These are phyloP conservation scores for Solioccasus polychromus DNA, from an alignment of 768 basidiomycete genomes.

Conservation along the genomic window DNA sequence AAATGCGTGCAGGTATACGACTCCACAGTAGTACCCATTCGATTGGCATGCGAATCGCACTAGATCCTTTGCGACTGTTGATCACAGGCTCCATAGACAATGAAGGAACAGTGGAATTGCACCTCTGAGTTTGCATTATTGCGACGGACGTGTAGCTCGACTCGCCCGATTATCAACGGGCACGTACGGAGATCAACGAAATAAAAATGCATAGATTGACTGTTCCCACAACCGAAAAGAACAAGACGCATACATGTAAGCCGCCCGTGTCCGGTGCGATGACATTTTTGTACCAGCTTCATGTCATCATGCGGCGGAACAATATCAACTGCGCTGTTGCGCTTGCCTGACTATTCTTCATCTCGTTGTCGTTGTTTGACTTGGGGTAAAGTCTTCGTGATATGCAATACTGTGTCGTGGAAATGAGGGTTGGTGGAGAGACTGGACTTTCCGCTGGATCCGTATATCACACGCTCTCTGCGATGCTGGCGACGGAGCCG, in stretches of 20 bases:
- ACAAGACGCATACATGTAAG: conserved; percentile 48
- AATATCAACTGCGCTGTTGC: conserved; percentile 72
- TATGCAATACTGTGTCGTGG: conserved; percentile 78
- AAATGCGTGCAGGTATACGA: too few relatives aligned
- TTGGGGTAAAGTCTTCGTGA: conserved; percentile 62
- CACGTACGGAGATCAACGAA: conserved; percentile 41
- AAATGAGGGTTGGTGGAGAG: conserved; percentile 75
- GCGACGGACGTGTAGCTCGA: conserved; percentile 82
- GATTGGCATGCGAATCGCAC: too few relatives aligned
- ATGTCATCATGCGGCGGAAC: conserved; percentile 63
- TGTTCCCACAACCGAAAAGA: conserved; percentile 38
- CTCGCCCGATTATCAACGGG: conserved; percentile 53
- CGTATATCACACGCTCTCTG: conserved; percentile 70
- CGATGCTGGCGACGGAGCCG: conserved; percentile 78
- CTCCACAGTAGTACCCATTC: too few relatives aligned
- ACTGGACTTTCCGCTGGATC: conserved; percentile 72
- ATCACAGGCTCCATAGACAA: too few relatives aligned
- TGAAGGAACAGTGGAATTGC: too few relatives aligned
- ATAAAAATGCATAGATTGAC: conserved; percentile 50
- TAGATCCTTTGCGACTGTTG: too few relatives aligned
- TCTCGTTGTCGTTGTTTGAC: conserved; percentile 78
- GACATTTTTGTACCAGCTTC: conserved; percentile 70
- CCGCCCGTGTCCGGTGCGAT: conserved; percentile 43
- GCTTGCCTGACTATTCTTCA: conserved; percentile 79
- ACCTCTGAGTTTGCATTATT: too few relatives aligned